Conservation (phyloP, 768 basidiomycete genomes). For the Suillus sp. region DNA sequence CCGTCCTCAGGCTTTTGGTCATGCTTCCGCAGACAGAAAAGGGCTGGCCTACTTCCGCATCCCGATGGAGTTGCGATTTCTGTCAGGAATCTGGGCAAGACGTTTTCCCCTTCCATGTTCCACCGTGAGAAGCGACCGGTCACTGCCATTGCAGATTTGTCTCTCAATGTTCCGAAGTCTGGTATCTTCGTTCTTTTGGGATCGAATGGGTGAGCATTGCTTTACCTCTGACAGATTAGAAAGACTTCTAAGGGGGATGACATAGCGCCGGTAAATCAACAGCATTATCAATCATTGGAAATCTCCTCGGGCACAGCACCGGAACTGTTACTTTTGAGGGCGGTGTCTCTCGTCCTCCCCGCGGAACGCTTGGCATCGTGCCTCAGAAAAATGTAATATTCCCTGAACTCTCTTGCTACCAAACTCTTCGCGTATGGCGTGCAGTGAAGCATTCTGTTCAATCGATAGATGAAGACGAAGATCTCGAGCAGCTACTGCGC, state of each 20-base stretch:
- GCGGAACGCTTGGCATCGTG: slow-evolving; percentile 73
- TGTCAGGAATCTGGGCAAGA: slow-evolving; percentile 59
- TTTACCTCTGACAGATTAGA: not conserved
- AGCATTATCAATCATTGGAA: slow-evolving; percentile 63
- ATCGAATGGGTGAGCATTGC: slow-evolving; percentile 58
- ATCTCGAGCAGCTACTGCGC: slow-evolving; percentile 61
- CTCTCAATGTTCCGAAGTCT: slow-evolving; percentile 65
- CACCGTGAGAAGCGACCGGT: slow-evolving; percentile 49
- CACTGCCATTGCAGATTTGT: slow-evolving; percentile 66
- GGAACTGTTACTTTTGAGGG: slow-evolving; percentile 62
- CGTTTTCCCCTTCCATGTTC: slow-evolving; percentile 53
- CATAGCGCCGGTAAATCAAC: slow-evolving; percentile 79
- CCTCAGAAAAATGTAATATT: slow-evolving; percentile 86
- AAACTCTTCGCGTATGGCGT: slow-evolving; percentile 72
- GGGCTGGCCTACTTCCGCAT: slow-evolving; percentile 23
- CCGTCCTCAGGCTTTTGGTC: slow-evolving; percentile 32
- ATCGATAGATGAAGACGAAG: slow-evolving; percentile 46
- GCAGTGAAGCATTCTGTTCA: slow-evolving; percentile 66
- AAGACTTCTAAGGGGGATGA: not conserved
- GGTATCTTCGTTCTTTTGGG: slow-evolving; percentile 82
- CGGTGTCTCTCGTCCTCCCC: slow-evolving; percentile 53
- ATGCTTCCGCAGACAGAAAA: slow-evolving; percentile 21
- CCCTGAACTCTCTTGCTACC: slow-evolving; percentile 71
- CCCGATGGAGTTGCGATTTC: slow-evolving; percentile 58
- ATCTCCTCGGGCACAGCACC: slow-evolving; percentile 57